Percentiles rank a stretch among this genome's conserved stretches.
Evolutionary conservation across 1,139 yeast genomes (phyloP).

Genomic region (Debaryomyces coudertii): DNA sequence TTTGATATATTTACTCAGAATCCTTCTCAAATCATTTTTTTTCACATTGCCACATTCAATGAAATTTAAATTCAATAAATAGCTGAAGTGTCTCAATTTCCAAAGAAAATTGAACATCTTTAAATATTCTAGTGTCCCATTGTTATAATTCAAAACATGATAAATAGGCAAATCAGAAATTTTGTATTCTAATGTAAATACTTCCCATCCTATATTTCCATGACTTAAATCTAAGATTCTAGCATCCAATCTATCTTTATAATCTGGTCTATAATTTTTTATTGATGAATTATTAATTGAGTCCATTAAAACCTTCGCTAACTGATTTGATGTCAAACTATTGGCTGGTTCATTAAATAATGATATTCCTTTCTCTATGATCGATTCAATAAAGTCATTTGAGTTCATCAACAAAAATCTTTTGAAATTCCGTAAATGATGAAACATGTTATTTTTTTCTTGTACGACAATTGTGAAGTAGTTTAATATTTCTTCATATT

Average conservation of each 20-base stretch:
- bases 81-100: constrained; percentile 68
- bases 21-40: constrained; percentile 35
- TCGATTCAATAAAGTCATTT: constrained; percentile 74
- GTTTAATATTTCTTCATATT: constrained; percentile 60
- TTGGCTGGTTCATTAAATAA: constrained; percentile 64
- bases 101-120: constrained; percentile 85
- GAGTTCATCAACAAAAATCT: constrained; percentile 70
- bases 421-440: constrained; percentile 66
- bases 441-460: constrained; percentile 49
- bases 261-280: constrained; percentile 35
- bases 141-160: constrained; percentile 42
- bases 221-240: constrained; percentile 65
- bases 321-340: constrained; percentile 63
- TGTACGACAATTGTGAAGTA: constrained; percentile 56
- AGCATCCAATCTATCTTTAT: constrained; percentile 66
- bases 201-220: constrained; percentile 87
- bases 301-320: constrained; percentile 66
- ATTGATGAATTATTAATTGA: constrained; percentile 70
- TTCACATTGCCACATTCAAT: constrained; percentile 37
- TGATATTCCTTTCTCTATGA: constrained; percentile 59
- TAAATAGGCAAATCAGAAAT: constrained; percentile 59
- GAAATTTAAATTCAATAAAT: constrained; percentile 49
- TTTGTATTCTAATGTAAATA: constrained; percentile 83
- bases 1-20: constrained; percentile 20
- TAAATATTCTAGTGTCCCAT: constrained; percentile 60